These are phyloP conservation scores for Polymyxa betae DNA, from an alignment of 208 protist species.

Conservation along the genomic window DNA sequence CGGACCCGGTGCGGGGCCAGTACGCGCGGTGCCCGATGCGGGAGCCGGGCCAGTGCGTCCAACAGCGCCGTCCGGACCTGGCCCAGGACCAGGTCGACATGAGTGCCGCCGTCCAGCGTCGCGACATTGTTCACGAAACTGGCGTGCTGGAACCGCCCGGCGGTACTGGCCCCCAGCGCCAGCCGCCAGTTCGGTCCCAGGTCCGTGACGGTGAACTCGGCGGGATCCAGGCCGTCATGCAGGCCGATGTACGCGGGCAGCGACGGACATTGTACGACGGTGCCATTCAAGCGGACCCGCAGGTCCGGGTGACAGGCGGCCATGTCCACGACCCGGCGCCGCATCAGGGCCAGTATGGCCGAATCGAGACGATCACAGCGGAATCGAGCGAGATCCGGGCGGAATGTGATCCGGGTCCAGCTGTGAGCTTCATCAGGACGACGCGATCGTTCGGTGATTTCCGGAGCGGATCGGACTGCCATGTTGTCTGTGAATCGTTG, in stretches of 20 bases:
- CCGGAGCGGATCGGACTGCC: background rate
- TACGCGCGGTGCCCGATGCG: slow-evolving; percentile 83
- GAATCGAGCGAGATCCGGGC: slow-evolving; percentile 95
- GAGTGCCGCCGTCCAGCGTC: slow-evolving; percentile 96
- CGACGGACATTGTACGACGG: slow-evolving; percentile 76
- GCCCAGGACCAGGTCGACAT: slow-evolving; percentile 96
- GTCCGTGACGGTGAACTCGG: slow-evolving; percentile 51
- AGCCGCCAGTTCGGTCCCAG: slow-evolving; percentile 89
- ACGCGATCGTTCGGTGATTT: background rate
- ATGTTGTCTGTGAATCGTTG: slow-evolving; percentile 31
- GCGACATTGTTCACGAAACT: slow-evolving; percentile 99
- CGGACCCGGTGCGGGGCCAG: slow-evolving; percentile 87
- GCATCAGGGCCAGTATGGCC: slow-evolving; percentile 94
- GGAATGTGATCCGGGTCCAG: slow-evolving; percentile 98
- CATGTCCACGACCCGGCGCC: slow-evolving; percentile 96
- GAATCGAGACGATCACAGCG: slow-evolving; percentile 88
- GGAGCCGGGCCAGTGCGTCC: slow-evolving; percentile 87
- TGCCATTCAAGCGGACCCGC: slow-evolving; percentile 93
- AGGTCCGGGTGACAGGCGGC: slow-evolving; percentile 83
- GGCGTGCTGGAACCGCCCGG: slow-evolving; percentile 90
- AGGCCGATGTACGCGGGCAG: slow-evolving; percentile 97
- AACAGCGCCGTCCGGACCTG: slow-evolving; percentile 75
- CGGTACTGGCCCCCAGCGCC: slow-evolving; percentile 79
- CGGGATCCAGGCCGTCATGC: slow-evolving; percentile 80
- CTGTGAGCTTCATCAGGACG: slow-evolving; percentile 68